These are phyloP conservation scores for Salix udensis DNA, from an alignment of 345 rosid genomes.

Conservation along the genomic window DNA sequence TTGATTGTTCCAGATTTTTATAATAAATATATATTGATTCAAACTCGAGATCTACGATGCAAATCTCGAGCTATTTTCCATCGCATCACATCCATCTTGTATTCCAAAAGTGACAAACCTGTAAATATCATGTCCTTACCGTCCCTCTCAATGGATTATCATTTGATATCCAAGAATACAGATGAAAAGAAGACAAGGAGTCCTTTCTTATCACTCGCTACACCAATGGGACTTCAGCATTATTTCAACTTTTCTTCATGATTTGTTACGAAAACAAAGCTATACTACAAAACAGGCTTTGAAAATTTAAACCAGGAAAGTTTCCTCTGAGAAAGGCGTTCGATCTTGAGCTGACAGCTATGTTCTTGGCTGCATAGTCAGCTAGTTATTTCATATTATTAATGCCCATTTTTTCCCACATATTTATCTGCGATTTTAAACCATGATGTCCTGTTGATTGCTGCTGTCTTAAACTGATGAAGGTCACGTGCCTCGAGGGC, in stretches of 20 bases:
- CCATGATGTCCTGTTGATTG: neutral
- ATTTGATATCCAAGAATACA: neutral
- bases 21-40: too few species aligned
- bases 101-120: neutral
- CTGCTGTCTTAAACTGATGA: neutral
- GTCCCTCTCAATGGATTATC: neutral
- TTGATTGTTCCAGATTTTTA: too few species aligned
- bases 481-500: too few species aligned
- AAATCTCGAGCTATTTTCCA: rapidly evolving
- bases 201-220: neutral
- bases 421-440: neutral
- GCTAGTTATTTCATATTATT: neutral
- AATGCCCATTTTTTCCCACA: neutral
- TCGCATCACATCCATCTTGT: rapidly evolving
- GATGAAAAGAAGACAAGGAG: neutral
- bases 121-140: neutral
- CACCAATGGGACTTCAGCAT: neutral
- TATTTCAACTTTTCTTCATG: neutral
- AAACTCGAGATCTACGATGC: rapidly evolving
- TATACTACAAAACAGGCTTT: neutral
- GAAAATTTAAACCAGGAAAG: neutral
- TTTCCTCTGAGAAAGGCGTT: neutral
- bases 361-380: neutral
- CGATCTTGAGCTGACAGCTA: neutral
- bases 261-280: neutral